A percentile compares a stretch with the other conserved stretches of the same genome.
Conservation (phyloP, 768 basidiomycete species). For the Kwoniella newhampshirensis region DNA sequence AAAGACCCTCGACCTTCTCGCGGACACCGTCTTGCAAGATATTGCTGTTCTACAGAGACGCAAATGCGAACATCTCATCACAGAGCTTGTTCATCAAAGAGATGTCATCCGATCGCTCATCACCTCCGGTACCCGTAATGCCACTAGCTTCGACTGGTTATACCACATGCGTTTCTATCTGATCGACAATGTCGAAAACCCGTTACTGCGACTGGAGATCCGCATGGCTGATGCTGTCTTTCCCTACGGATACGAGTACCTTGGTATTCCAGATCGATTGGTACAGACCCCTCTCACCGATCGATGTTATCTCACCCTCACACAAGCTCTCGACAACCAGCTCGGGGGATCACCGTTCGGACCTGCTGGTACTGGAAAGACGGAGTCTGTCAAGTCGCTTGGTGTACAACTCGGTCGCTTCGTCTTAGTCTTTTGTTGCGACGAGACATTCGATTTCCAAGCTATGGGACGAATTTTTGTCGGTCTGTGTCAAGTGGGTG, state of each 20-base stretch:
- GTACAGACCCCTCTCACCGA: conserved; percentile 98
- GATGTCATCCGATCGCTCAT: conserved; percentile 85
- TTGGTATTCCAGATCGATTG: conserved; percentile 92
- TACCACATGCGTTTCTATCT: conserved; percentile 99
- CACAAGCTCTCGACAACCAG: conserved; percentile 90
- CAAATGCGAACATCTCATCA: conserved; percentile 98
- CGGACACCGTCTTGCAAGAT: conserved; percentile 91
- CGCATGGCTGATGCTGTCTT: conserved; percentile 87
- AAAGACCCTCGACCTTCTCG: conserved; percentile 87
- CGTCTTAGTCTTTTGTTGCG: conserved; percentile 99
- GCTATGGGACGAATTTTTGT: conserved; percentile 99
- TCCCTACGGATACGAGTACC: conserved; percentile 98
- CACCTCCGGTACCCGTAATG: conserved; percentile 63
- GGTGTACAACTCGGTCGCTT: conserved; percentile 97
- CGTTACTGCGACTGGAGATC: conserved; percentile 76
- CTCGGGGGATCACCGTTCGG: conserved; percentile 97
- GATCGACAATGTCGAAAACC: conserved; percentile 67
- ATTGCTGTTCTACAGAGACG: conserved; percentile 85
- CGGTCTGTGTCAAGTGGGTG: conserved; percentile 96
- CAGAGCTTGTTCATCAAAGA: conserved; percentile 95
- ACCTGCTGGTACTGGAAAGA: conserved; percentile 98
- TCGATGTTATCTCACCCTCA: conserved; percentile 91
- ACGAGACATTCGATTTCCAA: conserved; percentile 99
- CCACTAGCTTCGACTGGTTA: conserved; percentile 82
- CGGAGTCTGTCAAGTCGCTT: conserved; percentile 97